phyloP scores from a whole-genome alignment of 1,139 yeast species.

The Yamadazyma sp. region DNA sequence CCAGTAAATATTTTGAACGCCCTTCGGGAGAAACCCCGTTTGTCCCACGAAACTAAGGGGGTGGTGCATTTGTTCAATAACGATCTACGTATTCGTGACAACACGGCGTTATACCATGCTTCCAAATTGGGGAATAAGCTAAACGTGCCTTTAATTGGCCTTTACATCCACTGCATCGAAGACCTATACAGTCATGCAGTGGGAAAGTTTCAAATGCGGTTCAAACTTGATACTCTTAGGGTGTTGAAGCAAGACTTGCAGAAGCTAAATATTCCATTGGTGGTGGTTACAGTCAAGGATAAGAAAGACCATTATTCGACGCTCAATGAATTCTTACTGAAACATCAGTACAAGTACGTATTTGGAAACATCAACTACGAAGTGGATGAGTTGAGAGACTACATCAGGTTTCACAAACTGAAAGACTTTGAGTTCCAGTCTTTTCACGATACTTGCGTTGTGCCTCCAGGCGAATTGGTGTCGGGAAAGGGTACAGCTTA shows the following conservation, averaged over 20 bases:
- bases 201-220: conserved; percentile 42
- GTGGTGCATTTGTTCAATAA: conserved; percentile 46
- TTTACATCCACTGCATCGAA: conserved; percentile 40
- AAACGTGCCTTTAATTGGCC: conserved; percentile 30
- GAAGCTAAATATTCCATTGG: conserved; percentile 39
- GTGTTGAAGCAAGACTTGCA: conserved; percentile 28
- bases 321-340: conserved; percentile 24
- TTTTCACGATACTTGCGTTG: conserved; percentile 49
- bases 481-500: conserved; percentile 47
- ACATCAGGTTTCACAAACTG: conserved; percentile 20
- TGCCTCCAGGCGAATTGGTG: conserved; percentile 42
- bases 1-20: conserved; percentile 18
- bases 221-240: conserved; percentile 32
- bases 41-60: conserved; percentile 6
- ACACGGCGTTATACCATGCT: conserved; percentile 37
- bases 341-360: conserved; percentile 29
- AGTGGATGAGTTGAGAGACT: conserved; percentile 49
- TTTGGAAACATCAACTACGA: conserved; percentile 50
- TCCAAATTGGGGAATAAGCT: conserved; percentile 23
- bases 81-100: conserved; percentile 44
- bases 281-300: conserved; percentile 30
- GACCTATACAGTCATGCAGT: conserved; percentile 42
- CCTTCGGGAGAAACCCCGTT: conserved; percentile 1
- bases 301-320: conserved; percentile 19
- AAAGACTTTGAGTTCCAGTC: conserved; percentile 20